Conservation (phyloP, 73 alveolate genomes). For the Paramecium tetraurelia region DNA sequence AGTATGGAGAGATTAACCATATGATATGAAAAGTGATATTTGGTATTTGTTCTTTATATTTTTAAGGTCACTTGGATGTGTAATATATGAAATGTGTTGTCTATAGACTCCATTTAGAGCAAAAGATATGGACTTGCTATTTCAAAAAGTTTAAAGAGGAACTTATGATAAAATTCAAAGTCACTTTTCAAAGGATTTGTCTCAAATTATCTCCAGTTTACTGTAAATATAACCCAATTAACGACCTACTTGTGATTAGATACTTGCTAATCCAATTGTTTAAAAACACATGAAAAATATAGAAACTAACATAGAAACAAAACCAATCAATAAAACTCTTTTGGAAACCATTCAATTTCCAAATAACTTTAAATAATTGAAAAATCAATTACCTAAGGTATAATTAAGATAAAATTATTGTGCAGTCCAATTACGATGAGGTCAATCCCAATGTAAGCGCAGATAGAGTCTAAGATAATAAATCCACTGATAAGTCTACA, state of each 20-base stretch:
- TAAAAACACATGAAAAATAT: neutral
- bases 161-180: conserved; percentile 29
- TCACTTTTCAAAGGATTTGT: conserved; percentile 29
- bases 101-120: conserved; percentile 82
- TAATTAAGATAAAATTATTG: neutral
- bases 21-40: conserved; percentile 70
- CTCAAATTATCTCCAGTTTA: neutral
- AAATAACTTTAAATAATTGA: neutral
- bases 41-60: neutral
- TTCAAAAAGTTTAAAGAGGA: conserved; percentile 64
- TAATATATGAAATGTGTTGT: conserved; percentile 70
- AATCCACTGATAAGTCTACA: conserved; percentile 6
- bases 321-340: neutral
- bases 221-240: conserved; percentile 19
- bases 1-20: conserved; percentile 72
- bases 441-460: neutral
- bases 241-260: conserved; percentile 50
- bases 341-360: conserved; percentile 33
- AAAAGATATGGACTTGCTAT: conserved; percentile 74
- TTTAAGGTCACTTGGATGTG: conserved; percentile 71
- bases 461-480: conserved; percentile 5
- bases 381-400: conserved; percentile 30
- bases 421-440: neutral
- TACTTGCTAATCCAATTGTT: neutral
- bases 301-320: neutral